Conservation (phyloP, 192 early-diverging fungal species). For the Umbelopsis ramanniana region DNA sequence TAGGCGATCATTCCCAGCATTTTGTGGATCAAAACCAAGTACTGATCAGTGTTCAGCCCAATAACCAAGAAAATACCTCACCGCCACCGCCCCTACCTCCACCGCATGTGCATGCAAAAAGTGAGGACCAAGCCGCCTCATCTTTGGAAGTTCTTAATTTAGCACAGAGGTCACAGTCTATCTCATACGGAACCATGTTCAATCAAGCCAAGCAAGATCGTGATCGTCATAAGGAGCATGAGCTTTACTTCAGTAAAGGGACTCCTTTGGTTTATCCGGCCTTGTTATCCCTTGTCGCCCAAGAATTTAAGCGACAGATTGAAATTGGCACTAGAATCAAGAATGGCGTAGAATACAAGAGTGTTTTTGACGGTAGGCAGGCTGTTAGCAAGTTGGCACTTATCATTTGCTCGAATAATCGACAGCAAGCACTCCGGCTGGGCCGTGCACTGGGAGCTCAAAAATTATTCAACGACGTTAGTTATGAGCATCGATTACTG, state of each 20-base stretch:
- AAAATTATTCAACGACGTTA: conserved; percentile 92
- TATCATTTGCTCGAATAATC: conserved; percentile 83
- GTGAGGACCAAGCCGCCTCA: neutral
- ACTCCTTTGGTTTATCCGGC: conserved; percentile 71
- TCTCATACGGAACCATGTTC: conserved; percentile 22
- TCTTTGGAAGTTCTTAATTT: neutral
- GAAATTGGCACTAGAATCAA: conserved; percentile 67
- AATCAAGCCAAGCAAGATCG: conserved; percentile 10
- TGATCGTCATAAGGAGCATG: conserved; percentile 1
- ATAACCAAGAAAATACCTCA: neutral
- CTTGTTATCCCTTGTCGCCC: conserved; percentile 72
- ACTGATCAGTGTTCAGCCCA: neutral
- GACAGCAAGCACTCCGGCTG: conserved; percentile 84
- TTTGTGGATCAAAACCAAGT: conserved; percentile 11
- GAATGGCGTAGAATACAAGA: conserved; percentile 81
- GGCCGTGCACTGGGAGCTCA: conserved; percentile 91
- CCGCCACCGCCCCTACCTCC: too few relatives aligned
- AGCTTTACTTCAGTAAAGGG: conserved; percentile 15
- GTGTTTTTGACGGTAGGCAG: conserved; percentile 86
- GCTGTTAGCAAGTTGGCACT: conserved; percentile 84
- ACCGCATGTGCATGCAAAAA: neutral
- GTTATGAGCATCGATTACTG: conserved; percentile 84
- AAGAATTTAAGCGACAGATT: conserved; percentile 62
- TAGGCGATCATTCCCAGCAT: conserved; percentile 3
- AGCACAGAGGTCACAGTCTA: conserved; percentile 29